These are phyloP conservation scores for Acacia pycnantha DNA, from an alignment of 331 rosid species.

Conservation along the genomic window DNA sequence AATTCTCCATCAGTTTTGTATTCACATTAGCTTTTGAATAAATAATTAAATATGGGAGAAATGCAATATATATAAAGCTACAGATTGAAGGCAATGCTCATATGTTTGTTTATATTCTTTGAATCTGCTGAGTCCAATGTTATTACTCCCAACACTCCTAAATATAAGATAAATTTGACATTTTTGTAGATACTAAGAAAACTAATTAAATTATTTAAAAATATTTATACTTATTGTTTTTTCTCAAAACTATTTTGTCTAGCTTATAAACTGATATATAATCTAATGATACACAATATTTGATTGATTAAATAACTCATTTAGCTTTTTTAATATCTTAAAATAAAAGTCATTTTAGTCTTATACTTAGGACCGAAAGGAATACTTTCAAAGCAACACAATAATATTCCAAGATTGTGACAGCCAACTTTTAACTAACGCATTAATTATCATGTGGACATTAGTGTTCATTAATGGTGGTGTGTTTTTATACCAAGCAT, in stretches of 20 bases:
- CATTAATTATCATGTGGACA: not conserved
- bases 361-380: rapidly evolving
- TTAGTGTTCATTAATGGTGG: not conserved
- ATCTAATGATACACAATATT: too few relatives aligned
- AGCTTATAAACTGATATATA: too few relatives aligned
- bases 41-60: not conserved
- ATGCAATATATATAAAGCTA: not conserved
- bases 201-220: too few relatives aligned
- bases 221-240: too few relatives aligned
- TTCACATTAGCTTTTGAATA: not conserved
- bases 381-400: not conserved
- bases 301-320: too few relatives aligned
- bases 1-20: not conserved
- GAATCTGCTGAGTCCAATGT: not conserved
- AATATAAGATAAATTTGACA: too few relatives aligned
- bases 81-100: not conserved
- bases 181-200: too few relatives aligned
- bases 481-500: not conserved
- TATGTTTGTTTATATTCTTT: not conserved
- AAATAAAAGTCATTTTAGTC: too few relatives aligned
- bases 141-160: too few relatives aligned
- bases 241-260: too few relatives aligned
- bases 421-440: not conserved
- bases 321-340: too few relatives aligned
- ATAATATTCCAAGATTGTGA: not conserved